phyloP scores from a whole-genome alignment of 108 stramenopile species.

The Conticribra weissflogii region DNA sequence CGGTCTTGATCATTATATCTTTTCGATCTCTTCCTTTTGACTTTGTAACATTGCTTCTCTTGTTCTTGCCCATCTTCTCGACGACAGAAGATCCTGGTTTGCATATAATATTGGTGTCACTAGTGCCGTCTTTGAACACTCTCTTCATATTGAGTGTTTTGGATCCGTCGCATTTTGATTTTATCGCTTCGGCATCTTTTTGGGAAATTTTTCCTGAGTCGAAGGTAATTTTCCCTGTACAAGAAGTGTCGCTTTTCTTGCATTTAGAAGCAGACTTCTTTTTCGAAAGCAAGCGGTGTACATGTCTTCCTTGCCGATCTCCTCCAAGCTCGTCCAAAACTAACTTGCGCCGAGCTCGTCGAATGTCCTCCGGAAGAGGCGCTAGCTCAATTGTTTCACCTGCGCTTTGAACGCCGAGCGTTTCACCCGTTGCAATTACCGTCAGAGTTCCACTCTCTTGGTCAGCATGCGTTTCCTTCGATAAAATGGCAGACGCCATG shows the following conservation, averaged over 20 bases:
- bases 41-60: not conserved
- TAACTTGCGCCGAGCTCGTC: constrained; percentile 7
- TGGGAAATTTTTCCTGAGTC: constrained; percentile 22
- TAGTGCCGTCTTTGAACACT: not conserved
- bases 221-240: not conserved
- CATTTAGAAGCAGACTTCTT: not conserved
- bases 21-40: not conserved
- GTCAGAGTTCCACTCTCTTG: not conserved
- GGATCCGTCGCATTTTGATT: not conserved
- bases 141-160: constrained; percentile 10
- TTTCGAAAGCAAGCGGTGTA: constrained; percentile 9
- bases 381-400: constrained; percentile 4
- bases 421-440: not conserved
- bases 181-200: constrained; percentile 7
- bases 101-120: constrained; percentile 12
- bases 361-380: constrained; percentile 7
- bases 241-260: not conserved
- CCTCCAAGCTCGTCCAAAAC: not conserved
- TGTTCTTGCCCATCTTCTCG: constrained; percentile 14
- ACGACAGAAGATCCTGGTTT: constrained; percentile 9
- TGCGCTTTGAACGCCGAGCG: constrained; percentile 2
- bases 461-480: constrained; percentile 15
- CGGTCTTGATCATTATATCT: not conserved
- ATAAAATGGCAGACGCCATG: constrained; percentile 11
- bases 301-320: not conserved